These are phyloP conservation scores for Beta corolliflora DNA, from an alignment of 179 eudicot genomes.

Conservation along the genomic window DNA sequence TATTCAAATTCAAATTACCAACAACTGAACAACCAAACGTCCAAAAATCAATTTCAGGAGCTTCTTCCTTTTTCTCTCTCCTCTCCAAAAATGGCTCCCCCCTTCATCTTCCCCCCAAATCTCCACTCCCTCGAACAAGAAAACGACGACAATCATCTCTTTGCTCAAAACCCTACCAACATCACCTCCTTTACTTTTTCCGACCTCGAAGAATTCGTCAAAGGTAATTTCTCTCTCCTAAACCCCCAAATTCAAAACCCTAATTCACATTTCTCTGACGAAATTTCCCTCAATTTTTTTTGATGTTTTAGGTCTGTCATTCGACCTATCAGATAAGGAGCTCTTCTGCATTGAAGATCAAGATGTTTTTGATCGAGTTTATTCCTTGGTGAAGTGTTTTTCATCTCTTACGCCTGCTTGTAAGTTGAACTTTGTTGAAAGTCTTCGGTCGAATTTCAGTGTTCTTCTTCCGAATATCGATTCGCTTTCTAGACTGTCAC, in stretches of 20 bases:
- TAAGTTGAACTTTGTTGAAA: constrained; percentile 72
- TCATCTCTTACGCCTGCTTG: constrained; percentile 46
- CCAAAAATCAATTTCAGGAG: neutral
- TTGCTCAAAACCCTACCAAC: constrained; percentile 27
- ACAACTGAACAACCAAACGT: neutral
- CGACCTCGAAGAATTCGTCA: constrained; percentile 88
- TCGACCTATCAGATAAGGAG: constrained; percentile 81
- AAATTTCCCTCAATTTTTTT: neutral
- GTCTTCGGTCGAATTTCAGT: constrained; percentile 76
- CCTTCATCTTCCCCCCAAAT: constrained; percentile 67
- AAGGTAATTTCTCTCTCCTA: constrained; percentile 42
- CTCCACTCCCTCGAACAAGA: constrained; percentile 57
- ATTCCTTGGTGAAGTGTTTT: constrained; percentile 73
- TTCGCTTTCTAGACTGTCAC: constrained; percentile 50
- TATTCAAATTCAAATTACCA: constrained; percentile 19
- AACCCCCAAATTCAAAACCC: constrained; percentile 25
- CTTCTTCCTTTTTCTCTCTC: constrained; percentile 1
- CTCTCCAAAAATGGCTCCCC: constrained; percentile 57
- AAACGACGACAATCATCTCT: constrained; percentile 29
- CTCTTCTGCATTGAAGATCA: constrained; percentile 86
- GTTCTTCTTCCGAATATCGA: constrained; percentile 88
- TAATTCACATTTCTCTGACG: constrained; percentile 13
- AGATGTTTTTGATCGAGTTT: constrained; percentile 78
- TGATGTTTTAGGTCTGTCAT: constrained; percentile 64
- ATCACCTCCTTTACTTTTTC: constrained; percentile 66